Evolutionary conservation across 441 rosid genomes (phyloP).

Genomic region (Brassica balearica): DNA sequence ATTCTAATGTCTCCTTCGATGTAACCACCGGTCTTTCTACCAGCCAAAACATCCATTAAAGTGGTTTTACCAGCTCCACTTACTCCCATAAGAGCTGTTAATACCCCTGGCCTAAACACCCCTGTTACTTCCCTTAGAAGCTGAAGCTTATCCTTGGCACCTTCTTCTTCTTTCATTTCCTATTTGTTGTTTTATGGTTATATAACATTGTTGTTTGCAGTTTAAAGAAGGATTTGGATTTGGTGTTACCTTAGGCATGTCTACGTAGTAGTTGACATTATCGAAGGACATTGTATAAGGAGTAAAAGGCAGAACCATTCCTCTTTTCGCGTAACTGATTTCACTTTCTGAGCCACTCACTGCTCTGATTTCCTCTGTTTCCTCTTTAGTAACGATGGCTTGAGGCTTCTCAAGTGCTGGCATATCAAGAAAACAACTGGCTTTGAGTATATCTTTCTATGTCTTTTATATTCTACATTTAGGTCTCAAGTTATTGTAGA

Average conservation of each 20-base stretch:
- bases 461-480: neutral
- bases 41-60: conserved; percentile 95
- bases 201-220: neutral
- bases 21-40: conserved; percentile 90
- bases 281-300: conserved; percentile 91
- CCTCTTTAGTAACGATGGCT: conserved; percentile 71
- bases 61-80: conserved; percentile 99
- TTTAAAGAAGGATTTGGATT: conserved; percentile 3
- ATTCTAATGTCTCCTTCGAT: conserved; percentile 86
- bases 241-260: conserved; percentile 85
- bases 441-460: neutral
- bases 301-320: conserved; percentile 94
- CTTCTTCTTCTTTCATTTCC: conserved; percentile 95
- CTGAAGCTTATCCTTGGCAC: conserved; percentile 68
- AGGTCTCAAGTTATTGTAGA: neutral
- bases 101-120: conserved; percentile 86
- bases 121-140: conserved; percentile 78
- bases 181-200: conserved; percentile 33
- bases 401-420: conserved; percentile 80
- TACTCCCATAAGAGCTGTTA: conserved; percentile 96
- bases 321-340: conserved; percentile 56
- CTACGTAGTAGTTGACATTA: conserved; percentile 73
- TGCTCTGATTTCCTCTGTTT: conserved; percentile 50
- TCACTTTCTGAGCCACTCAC: conserved; percentile 44
- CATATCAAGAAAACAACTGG: conserved; percentile 11